These are phyloP conservation scores for Penicillium sp. DNA, from an alignment of 2,329 filamentous ascomycete species.

Conservation along the genomic window DNA sequence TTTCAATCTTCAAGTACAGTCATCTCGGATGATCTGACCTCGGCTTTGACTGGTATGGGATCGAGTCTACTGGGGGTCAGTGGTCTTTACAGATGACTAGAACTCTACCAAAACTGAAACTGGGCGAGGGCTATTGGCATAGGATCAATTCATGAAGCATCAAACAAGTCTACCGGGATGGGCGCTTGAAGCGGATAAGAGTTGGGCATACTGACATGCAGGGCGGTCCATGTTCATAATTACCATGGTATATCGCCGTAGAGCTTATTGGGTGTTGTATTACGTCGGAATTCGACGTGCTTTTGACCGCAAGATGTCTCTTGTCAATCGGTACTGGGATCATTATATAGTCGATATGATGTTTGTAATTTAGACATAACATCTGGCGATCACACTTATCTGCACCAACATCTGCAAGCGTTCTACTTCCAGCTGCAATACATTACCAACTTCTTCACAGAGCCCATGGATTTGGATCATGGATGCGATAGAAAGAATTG, in stretches of 20 bases:
- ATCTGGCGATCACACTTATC: not conserved
- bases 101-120: not conserved
- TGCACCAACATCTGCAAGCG: not conserved
- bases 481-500: constrained; percentile 9
- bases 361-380: not conserved
- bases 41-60: not conserved
- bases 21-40: not conserved
- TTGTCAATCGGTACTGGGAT: not conserved
- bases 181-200: not conserved
- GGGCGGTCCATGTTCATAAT: not conserved
- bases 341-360: not conserved
- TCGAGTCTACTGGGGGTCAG: not conserved
- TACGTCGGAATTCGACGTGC: not conserved
- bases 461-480: not conserved
- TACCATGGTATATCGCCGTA: not conserved
- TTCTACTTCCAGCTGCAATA: not conserved
- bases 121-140: not conserved
- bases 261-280: not conserved
- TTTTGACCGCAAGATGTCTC: not conserved
- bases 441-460: not conserved
- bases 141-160: no score
- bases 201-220: not conserved
- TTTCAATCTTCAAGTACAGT: not conserved
- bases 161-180: not conserved
- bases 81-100: not conserved